Conservation (phyloP, 2,329 filamentous ascomycete genomes). For the Hymenoscyphus salicellus region DNA sequence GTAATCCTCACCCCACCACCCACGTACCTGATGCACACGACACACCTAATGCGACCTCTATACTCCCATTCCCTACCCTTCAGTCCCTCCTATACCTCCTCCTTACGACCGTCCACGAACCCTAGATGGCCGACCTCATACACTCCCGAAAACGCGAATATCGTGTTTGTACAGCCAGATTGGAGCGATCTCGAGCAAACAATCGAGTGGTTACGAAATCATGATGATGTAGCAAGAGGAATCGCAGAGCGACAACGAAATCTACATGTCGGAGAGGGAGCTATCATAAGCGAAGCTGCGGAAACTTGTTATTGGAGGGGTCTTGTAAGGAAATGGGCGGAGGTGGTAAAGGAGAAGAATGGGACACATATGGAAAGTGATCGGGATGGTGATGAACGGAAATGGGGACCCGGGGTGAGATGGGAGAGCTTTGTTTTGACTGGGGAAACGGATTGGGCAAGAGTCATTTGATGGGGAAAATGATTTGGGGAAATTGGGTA, state of each 20-base stretch:
- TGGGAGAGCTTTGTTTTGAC: slow-evolving; percentile 32
- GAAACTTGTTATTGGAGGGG: slow-evolving; percentile 54
- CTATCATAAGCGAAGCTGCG: slow-evolving; percentile 49
- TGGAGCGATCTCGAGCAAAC: slow-evolving; percentile 51
- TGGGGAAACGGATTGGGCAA: slow-evolving; percentile 22
- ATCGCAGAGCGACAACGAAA: slow-evolving; percentile 49
- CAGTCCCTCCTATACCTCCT: slow-evolving; percentile 12
- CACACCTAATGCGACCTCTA: slow-evolving; percentile 46
- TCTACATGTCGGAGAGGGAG: slow-evolving; percentile 34
- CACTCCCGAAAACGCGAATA: slow-evolving; percentile 41
- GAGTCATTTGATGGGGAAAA: not conserved
- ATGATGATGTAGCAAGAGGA: slow-evolving; percentile 44
- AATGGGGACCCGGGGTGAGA: slow-evolving; percentile 30
- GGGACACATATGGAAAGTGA: slow-evolving; percentile 33
- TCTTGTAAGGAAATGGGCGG: slow-evolving; percentile 47
- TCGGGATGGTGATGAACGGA: slow-evolving; percentile 37
- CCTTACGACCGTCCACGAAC: slow-evolving; percentile 17
- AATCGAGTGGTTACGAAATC: slow-evolving; percentile 45
- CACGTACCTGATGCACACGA: slow-evolving; percentile 49
- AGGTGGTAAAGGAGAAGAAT: slow-evolving; percentile 40
- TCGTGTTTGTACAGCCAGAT: slow-evolving; percentile 50
- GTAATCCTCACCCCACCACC: slow-evolving; percentile 49
- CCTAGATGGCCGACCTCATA: slow-evolving; percentile 42
- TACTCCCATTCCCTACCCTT: slow-evolving; percentile 39
- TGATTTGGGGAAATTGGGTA: not conserved